phyloP scores from a whole-genome alignment of 805 yeast species.

The Millerozyma acaciae region DNA sequence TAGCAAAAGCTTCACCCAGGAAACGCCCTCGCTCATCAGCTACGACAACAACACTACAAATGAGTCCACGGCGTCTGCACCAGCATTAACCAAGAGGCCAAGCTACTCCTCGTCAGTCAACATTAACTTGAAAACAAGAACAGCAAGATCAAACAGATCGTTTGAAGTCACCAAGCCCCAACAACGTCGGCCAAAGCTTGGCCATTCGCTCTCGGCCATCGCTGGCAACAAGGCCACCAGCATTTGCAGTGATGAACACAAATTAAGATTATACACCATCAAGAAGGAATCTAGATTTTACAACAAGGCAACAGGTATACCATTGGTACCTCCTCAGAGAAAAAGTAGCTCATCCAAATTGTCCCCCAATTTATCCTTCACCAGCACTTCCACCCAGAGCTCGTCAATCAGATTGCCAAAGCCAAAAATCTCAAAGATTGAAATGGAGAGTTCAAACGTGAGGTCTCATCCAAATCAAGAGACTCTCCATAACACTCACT shows the following conservation, averaged over 20 bases:
- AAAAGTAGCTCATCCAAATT: constrained; percentile 1
- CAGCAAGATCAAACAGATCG: constrained; percentile 2
- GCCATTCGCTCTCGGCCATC: constrained; percentile 15
- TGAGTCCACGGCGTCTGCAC: constrained; percentile 7
- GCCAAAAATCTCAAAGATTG: constrained; percentile 1
- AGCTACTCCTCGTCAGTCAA: constrained; percentile 17
- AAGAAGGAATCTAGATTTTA: constrained; percentile 34
- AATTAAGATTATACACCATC: constrained; percentile 35
- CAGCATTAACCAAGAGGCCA: constrained; percentile 13
- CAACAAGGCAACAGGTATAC: constrained; percentile 5
- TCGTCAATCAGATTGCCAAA: constrained; percentile 2
- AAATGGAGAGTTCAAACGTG: constrained; percentile 3
- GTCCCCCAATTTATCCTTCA: too few species aligned
- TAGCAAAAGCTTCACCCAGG: constrained; percentile 3
- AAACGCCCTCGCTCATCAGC: constrained; percentile 1
- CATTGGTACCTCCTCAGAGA: constrained; percentile 1
- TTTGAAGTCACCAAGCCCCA: constrained; percentile 2
- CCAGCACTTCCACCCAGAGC: neutral
- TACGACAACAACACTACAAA: neutral
- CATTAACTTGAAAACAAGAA: constrained; percentile 19
- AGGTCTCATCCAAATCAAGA: constrained; percentile 4
- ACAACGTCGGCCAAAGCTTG: neutral
- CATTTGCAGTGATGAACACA: constrained; percentile 9
- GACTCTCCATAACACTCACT: constrained; percentile 8
- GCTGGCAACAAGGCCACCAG: constrained; percentile 7